Evolutionary conservation across 1,284 basidiomycete species (phyloP), one percentile per base, ranked within the genome.

Genomic region (Cronartium quercuum): DNA sequence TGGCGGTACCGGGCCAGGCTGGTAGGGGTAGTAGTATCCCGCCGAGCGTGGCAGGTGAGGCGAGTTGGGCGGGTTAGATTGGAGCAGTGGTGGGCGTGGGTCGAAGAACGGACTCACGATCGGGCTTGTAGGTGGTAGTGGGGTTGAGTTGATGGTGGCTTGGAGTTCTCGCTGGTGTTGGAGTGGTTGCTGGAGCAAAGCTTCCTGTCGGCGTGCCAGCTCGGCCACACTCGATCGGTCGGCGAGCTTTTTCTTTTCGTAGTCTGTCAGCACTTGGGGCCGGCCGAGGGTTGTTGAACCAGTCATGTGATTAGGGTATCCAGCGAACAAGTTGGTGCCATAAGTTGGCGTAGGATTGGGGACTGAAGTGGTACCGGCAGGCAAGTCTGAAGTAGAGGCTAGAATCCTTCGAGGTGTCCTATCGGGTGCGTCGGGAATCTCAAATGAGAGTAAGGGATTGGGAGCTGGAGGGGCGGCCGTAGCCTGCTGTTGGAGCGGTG

Each of bases 371-470:
- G 35, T 7, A 35, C 18, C 13, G 34, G 35, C 18, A 55, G 21
- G 38, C 57, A 35, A 47, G 1, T 37, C 12, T 21, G 44, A 15
- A 38, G 38, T 10, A 63, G 60, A 37, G 47, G 1, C 61, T n/a
- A 10, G 15, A 51, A 21, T 21, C 24, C 61, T n/a, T 21, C 42
- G 13, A 13, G 61, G 40, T 24, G 13, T 35, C 6, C 44, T 37
- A 35, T n/a, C 15, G 15, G 70, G 6, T 35, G 51, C 63, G 12
- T 64, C 15, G 10, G 70, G 63, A 2, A 73, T 21, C 35, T 73
- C 70, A 40, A 73, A 73, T 9, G 63, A 40, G 40, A 60, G 37
- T 40, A 73, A 66, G n/a, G 70, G 70, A 29, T 73, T 73, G 12
- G 24, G 18, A n/a, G 29, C 5, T 12, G 47, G 15, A 15, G 51